Evolutionary conservation across 208 protist species (phyloP).

Genomic region (Wallacemonas collosoma): DNA sequence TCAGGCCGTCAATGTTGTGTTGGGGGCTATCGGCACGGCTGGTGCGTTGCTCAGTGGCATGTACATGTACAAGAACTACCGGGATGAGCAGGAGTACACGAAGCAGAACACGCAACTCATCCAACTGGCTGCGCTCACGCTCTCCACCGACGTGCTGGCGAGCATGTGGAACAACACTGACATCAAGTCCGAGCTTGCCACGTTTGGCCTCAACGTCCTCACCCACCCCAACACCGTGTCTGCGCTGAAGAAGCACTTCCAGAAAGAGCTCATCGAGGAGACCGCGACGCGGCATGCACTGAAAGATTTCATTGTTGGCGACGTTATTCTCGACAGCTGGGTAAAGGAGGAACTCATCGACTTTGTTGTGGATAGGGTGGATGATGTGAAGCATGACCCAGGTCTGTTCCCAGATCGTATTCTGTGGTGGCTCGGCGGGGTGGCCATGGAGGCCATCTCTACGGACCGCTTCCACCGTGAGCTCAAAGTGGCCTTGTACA

Average conservation of each 20-base stretch:
- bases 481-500: slow-evolving; percentile 25
- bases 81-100: slow-evolving; percentile 7
- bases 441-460: slow-evolving; percentile 42
- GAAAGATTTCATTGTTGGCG: slow-evolving; percentile 67
- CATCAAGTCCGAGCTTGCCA: slow-evolving; percentile 43
- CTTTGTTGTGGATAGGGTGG: slow-evolving; percentile 51
- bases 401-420: slow-evolving; percentile 57
- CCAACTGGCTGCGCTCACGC: slow-evolving; percentile 67
- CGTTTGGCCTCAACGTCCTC: slow-evolving; percentile 61
- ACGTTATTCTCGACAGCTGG: slow-evolving; percentile 78
- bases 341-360: slow-evolving; percentile 84
- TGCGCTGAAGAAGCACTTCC: slow-evolving; percentile 61
- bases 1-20: slow-evolving; percentile 22
- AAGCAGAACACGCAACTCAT: slow-evolving; percentile 64
- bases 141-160: slow-evolving; percentile 74
- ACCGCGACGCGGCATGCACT: slow-evolving; percentile 46
- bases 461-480: slow-evolving; percentile 39
- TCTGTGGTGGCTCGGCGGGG: slow-evolving; percentile 44
- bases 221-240: slow-evolving; percentile 45
- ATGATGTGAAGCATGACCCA: slow-evolving; percentile 50
- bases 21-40: slow-evolving; percentile 51
- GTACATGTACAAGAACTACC: slow-evolving; percentile 49
- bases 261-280: slow-evolving; percentile 59
- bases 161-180: slow-evolving; percentile 53
- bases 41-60: slow-evolving; percentile 39